Percentiles rank a stretch among this genome's conserved stretches.
Conservation (phyloP, 345 rosid genomes). For the Eucalyptus erythrocorys region DNA sequence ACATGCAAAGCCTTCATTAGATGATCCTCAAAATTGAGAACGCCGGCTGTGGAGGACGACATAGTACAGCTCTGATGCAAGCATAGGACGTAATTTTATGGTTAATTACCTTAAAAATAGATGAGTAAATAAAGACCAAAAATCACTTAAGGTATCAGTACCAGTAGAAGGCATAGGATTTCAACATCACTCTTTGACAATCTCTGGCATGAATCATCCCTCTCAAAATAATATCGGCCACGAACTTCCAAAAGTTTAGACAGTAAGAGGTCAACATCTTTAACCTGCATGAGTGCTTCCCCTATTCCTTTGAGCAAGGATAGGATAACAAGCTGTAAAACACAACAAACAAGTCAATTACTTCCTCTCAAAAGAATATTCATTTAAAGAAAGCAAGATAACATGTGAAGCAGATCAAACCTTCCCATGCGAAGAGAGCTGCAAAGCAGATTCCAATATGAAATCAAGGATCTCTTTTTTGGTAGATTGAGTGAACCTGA, state of each 20-base stretch:
- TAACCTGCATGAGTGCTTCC: conserved; percentile 24
- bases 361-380: not conserved
- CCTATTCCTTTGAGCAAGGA: conserved; percentile 80
- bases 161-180: conserved; percentile 74
- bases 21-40: conserved; percentile 30
- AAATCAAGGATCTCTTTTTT: conserved; percentile 51
- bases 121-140: not conserved
- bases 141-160: conserved; percentile 32
- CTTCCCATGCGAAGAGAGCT: conserved; percentile 65
- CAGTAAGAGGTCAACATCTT: conserved; percentile 47
- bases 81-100: conserved; percentile 2
- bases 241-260: conserved; percentile 54
- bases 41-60: conserved; percentile 19
- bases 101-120: not conserved
- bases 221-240: conserved; percentile 23
- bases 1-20: conserved; percentile 56
- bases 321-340: conserved; percentile 60
- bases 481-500: conserved; percentile 66
- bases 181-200: conserved; percentile 49
- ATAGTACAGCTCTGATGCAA: conserved; percentile 47
- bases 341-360: not conserved
- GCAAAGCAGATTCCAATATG: conserved; percentile 42
- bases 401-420: conserved; percentile 13
- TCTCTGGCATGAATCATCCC: conserved; percentile 26
- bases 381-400: not conserved